Conservation (phyloP, 2,329 filamentous ascomycete genomes). For the Rosellinia necatrix region DNA sequence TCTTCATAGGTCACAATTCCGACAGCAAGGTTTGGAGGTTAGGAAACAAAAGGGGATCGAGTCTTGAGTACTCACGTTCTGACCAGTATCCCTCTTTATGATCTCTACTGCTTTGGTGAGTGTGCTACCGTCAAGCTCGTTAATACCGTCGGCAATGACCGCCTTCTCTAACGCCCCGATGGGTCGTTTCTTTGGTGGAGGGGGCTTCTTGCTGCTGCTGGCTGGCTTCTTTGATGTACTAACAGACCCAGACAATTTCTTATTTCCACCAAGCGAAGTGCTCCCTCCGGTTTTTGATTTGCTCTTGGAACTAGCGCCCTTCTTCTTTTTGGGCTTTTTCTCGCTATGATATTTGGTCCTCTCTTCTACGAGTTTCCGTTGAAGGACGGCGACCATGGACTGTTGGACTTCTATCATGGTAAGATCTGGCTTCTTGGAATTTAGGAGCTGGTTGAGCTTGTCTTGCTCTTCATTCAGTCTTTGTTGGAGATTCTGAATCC, state of each 20-base stretch:
- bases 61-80: conserved; percentile 63
- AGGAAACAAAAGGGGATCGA: conserved; percentile 32
- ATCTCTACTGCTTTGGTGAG: conserved; percentile 83
- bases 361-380: conserved; percentile 75
- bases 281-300: conserved; percentile 55
- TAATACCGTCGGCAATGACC: conserved; percentile 84
- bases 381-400: conserved; percentile 66
- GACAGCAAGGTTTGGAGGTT: not conserved
- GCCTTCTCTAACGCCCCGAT: conserved; percentile 85
- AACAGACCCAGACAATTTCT: conserved; percentile 46
- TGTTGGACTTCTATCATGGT: conserved; percentile 61
- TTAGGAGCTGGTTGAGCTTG: conserved; percentile 60
- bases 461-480: conserved; percentile 61
- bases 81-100: conserved; percentile 84
- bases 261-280: conserved; percentile 41
- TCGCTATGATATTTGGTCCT: conserved; percentile 64
- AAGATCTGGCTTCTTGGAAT: conserved; percentile 55
- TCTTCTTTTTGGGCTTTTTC: conserved; percentile 89
- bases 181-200: conserved; percentile 56
- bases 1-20: not conserved
- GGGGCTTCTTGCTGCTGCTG: conserved; percentile 47
- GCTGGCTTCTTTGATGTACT: conserved; percentile 21
- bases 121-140: conserved; percentile 76
- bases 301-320: conserved; percentile 63
- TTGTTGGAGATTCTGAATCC: conserved; percentile 58